Base-by-base conservation (phyloP, 208 protist species). In the Endotrypanum monterogeii region DNA sequence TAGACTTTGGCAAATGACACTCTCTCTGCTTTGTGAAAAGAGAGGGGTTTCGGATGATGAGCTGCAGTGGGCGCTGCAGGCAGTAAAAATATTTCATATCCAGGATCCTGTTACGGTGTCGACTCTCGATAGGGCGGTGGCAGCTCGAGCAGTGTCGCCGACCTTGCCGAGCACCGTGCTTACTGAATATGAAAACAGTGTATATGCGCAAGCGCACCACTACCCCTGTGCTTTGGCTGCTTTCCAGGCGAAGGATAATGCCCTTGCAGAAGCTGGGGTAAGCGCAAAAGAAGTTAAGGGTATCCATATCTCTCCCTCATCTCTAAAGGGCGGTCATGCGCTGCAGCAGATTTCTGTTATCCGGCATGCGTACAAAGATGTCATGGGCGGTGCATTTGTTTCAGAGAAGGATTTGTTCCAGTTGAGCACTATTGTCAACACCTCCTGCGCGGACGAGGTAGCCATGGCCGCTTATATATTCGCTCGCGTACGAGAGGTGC, bases 331-430 rank as follows among this genome's bases (percentile, higher is more conserved):
- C 16, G 20, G 12, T 0, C 46, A 71, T 52, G 71, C 73, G 50
- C 46, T 83, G 61, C 73, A 79, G 73, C 73, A 7, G 8, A 39
- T 79, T 44, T 50, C 73, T 18, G 39, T 39, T 11, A 41, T 80
- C 18, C 58, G 61, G 62, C 50, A 44, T 12, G 61, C 41, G 35
- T 84, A 76, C 76, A 18, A 44, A 23, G 50, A 65, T 28, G 54
- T 62, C n/a, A 30, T 77, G 25, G 58, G 68, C 41, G 72, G 77
- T 12, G 46, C 52, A 0, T 25, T 73, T 48, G 44, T 82, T 46
- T 32, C 62, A n/a, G 83, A 76, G 48, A 76, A 71, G 72, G 82
- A 73, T 37, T 72, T 82, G 23, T 86, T 79, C 51, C 72, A 48
- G 44, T 44, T 79, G 28, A 65, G 46, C 46, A 51, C 30, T 20